A percentile compares a stretch with the other conserved stretches of the same genome.
These are phyloP conservation scores for Xylaria flabelliformis DNA, from an alignment of 495 filamentous ascomycete genomes.

Conservation along the genomic window DNA sequence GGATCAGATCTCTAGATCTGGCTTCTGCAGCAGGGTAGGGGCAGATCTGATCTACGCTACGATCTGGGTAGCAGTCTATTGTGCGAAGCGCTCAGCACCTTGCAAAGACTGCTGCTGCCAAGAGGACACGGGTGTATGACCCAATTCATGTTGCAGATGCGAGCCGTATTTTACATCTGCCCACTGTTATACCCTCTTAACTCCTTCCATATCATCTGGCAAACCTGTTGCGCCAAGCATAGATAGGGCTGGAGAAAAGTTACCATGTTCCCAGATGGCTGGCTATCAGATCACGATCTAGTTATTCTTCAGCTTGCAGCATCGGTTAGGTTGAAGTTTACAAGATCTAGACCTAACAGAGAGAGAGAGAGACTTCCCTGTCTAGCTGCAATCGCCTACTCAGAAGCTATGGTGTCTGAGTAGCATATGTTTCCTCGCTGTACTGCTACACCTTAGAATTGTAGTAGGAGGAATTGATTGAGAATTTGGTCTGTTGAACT, in stretches of 20 bases:
- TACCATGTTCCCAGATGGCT: neutral
- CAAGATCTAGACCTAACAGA: no score
- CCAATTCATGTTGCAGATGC: neutral
- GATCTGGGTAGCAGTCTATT: neutral
- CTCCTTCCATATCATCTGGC: neutral
- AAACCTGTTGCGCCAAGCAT: neutral
- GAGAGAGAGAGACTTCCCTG: no score
- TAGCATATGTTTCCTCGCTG: neutral
- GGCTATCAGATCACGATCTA: neutral
- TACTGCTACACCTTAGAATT: neutral
- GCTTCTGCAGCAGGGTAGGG: neutral
- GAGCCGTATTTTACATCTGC: neutral
- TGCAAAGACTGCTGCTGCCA: neutral
- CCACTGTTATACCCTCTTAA: neutral
- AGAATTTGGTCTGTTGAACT: neutral
- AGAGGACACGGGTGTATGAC: neutral
- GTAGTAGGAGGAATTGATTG: neutral
- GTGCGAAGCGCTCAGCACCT: slow-evolving; percentile 1
- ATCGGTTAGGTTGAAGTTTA: neutral
- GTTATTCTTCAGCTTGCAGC: neutral
- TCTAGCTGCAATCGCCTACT: neutral
- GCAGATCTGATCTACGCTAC: slow-evolving; percentile 10
- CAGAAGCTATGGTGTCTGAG: neutral
- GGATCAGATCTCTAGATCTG: neutral
- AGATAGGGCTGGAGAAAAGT: neutral